Evolutionary conservation across 2,329 filamentous ascomycete species (phyloP), one percentile per base, ranked within the genome.

Genomic region (Penicillium sp.): DNA sequence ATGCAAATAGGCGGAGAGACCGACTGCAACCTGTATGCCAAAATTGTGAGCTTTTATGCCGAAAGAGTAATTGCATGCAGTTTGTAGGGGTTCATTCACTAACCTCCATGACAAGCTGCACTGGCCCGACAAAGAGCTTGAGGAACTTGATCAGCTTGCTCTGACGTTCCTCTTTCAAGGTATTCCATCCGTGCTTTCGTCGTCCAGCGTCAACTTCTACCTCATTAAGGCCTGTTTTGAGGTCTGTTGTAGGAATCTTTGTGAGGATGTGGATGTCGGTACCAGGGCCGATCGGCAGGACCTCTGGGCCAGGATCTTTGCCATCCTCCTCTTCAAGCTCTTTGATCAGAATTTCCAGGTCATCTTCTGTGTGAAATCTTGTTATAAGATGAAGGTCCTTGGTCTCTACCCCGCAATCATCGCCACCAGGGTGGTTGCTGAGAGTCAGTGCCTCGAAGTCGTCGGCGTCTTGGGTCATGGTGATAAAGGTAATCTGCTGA

Each of bases 101-200:
- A 75, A 88, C 89, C 87, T 93, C 90, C 92, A 96, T 96, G 73
- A 96, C 92, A 77, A 93, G 93, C 75, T 96, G 92, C 65, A 96
- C 93, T 25, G 92, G 92, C 65, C 92, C 92, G 55, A 95, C 81
- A 75, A 96, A 96, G 80, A 90, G 95, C 68, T 84, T 82, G 23
- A 86, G 69, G 77, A 96, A 96, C 81, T 96, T 95, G 70, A 95
- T 83, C 60, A 93, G 77, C 57, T 92, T 70, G 71, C 93, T 96
- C 78, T 92, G 89, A 79, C 92, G 92, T 80, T 93, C 90, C 78
- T 96, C 91, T 78, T 90, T 92, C 90, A 96, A 92, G 75, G 91
- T 87, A 75, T 96, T 96, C 72, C 90, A 81, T 74, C 92, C 92
- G 74, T 88, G 91, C 75, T 85, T 88, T 58, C 88, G 83, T 42